These are phyloP conservation scores for Puccinia novopanici DNA, from an alignment of 1,284 basidiomycete genomes.

Conservation along the genomic window DNA sequence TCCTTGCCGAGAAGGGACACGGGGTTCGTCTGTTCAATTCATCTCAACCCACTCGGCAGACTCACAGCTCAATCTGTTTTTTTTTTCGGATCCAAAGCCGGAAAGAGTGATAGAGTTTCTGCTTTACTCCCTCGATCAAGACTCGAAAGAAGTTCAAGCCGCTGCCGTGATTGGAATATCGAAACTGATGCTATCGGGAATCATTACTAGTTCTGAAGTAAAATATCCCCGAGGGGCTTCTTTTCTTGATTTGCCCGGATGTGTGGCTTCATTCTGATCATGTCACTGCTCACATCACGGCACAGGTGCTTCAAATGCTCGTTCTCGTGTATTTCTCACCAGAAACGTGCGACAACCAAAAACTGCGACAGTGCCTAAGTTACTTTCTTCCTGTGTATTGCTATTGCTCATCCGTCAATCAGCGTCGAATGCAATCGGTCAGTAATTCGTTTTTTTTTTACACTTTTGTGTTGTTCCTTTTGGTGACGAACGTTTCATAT, in stretches of 20 bases:
- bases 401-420: constrained; percentile 78
- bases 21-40: constrained; percentile 57
- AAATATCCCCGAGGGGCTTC: constrained; percentile 52
- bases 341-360: constrained; percentile 78
- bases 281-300: neutral
- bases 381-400: constrained; percentile 96
- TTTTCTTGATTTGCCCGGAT: neutral
- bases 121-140: constrained; percentile 72
- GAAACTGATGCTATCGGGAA: constrained; percentile 84
- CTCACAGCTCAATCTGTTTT: neutral
- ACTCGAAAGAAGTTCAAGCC: constrained; percentile 75
- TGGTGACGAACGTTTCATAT: neutral
- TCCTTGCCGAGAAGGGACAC: constrained; percentile 63
- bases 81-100: constrained; percentile 61
- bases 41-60: neutral
- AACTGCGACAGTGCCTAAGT: constrained; percentile 85
- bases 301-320: constrained; percentile 74
- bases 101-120: constrained; percentile 74
- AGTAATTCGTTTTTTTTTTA: constrained; percentile 54
- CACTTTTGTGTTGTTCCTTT: constrained; percentile 5
- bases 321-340: constrained; percentile 84
- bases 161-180: constrained; percentile 79
- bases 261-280: neutral
- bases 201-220: constrained; percentile 74
- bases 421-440: constrained; percentile 75